These are phyloP conservation scores for Fusarium cyanostomum DNA, from an alignment of 2,329 filamentous ascomycete species.

Conservation along the genomic window DNA sequence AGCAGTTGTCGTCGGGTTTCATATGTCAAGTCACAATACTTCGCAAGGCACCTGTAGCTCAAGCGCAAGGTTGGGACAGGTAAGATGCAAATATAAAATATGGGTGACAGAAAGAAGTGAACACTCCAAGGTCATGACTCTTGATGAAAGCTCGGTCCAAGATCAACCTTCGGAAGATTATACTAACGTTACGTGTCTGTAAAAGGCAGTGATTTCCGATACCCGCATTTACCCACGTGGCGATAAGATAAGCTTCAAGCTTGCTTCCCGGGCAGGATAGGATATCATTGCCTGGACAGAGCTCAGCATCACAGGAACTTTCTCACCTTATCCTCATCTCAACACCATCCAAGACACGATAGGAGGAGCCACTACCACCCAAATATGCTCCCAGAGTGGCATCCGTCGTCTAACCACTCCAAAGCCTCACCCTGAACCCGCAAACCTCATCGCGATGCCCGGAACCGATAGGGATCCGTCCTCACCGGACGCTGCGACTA, in stretches of 20 bases:
- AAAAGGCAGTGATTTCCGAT: no score
- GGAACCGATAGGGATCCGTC: constrained; percentile 39
- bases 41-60: background rate
- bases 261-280: constrained; percentile 37
- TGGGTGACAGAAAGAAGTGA: no score
- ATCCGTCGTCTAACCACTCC: constrained; percentile 22
- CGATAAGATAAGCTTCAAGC: constrained; percentile 45
- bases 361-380: constrained; percentile 1
- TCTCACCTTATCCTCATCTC: constrained; percentile 5
- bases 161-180: no score
- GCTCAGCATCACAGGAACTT: constrained; percentile 17
- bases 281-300: constrained; percentile 7
- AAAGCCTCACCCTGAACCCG: constrained; percentile 5
- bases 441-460: constrained; percentile 32
- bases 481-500: constrained; percentile 21
- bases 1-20: constrained; percentile 13
- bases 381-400: constrained; percentile 38
- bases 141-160: no score
- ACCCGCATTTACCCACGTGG: constrained; percentile 37
- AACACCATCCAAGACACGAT: constrained; percentile 4
- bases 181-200: no score
- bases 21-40: constrained; percentile 38
- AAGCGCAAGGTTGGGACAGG: constrained; percentile 16
- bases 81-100: background rate
- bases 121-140: no score